Evolutionary conservation across 2,329 filamentous ascomycete genomes (phyloP).

Genomic region (Sporothrix mexicana): DNA sequence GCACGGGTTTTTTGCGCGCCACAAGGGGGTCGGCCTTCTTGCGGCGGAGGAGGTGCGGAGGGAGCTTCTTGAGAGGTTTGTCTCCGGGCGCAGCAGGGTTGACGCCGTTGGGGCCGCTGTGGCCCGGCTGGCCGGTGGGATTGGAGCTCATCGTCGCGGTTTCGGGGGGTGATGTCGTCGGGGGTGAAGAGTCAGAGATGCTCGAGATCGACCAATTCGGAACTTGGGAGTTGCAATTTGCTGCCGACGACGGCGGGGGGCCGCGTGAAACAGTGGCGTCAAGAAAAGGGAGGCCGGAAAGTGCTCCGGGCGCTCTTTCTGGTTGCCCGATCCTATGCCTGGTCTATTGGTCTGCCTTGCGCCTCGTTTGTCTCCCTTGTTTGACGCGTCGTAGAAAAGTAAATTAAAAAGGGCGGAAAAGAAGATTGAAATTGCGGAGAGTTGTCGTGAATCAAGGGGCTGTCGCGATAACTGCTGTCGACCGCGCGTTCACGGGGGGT

Average conservation of each 20-base stretch:
- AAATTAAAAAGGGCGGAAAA: background rate
- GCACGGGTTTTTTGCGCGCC: conserved; percentile 60
- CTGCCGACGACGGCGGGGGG: background rate
- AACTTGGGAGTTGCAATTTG: background rate
- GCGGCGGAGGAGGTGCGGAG: conserved; percentile 48
- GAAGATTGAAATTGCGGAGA: conserved; percentile 19
- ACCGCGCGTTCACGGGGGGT: background rate
- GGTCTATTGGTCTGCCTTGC: background rate
- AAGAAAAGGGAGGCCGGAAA: conserved; percentile 4
- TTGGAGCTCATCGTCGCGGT: conserved; percentile 52
- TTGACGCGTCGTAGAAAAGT: conserved; percentile 19
- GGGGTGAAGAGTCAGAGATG: background rate
- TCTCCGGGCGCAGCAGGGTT: background rate
- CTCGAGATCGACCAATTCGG: background rate
- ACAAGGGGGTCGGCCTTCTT: conserved; percentile 68
- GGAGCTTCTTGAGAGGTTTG: conserved; percentile 43
- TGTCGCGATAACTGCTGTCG: background rate
- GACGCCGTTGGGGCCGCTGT: conserved; percentile 32
- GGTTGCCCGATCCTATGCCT: background rate
- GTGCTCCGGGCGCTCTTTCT: background rate
- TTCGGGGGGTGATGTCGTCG: too few relatives aligned
- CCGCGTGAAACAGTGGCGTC: conserved; percentile 21
- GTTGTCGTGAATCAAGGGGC: background rate
- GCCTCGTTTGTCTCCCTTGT: background rate
- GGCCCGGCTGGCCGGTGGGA: conserved; percentile 45